Percentiles rank a stretch among this genome's conserved stretches.
These are phyloP conservation scores for Diaporthe humulicola DNA, from an alignment of 2,329 filamentous ascomycete genomes.

Conservation along the genomic window DNA sequence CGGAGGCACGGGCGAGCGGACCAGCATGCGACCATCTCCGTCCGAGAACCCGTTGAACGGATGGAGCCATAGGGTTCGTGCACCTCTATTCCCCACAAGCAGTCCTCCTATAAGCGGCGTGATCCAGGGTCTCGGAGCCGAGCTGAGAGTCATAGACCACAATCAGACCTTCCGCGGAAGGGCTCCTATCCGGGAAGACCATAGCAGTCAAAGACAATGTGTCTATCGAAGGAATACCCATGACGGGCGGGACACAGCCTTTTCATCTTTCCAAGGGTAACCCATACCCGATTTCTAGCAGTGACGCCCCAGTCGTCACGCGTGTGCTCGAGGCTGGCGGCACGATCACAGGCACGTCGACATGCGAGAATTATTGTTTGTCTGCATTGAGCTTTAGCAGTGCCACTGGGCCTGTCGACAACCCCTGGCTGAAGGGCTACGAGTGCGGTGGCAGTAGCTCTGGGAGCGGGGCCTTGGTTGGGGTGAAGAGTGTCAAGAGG, in stretches of 20 bases:
- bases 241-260: constrained; percentile 41
- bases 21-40: constrained; percentile 19
- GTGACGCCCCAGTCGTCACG: constrained; percentile 40
- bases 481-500: constrained; percentile 41
- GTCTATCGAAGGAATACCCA: constrained; percentile 41
- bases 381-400: constrained; percentile 42
- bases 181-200: constrained; percentile 39
- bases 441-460: constrained; percentile 47
- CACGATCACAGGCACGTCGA: constrained; percentile 40
- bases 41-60: constrained; percentile 36
- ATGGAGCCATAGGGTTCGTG: constrained; percentile 36
- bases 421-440: constrained; percentile 41
- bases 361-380: constrained; percentile 43
- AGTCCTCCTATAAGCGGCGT: neutral
- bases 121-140: neutral
- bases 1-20: neutral
- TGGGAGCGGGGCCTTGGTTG: constrained; percentile 50
- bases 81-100: neutral
- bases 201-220: constrained; percentile 43
- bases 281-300: constrained; percentile 39
- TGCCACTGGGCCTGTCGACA: constrained; percentile 41
- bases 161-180: constrained; percentile 28
- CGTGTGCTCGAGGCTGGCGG: constrained; percentile 40
- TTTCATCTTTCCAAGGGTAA: constrained; percentile 37
- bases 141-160: constrained; percentile 23